Evolutionary conservation across 495 filamentous ascomycete species (phyloP), one percentile per base, ranked within the genome.

Genomic region (Chaetomidium leptoderma): DNA sequence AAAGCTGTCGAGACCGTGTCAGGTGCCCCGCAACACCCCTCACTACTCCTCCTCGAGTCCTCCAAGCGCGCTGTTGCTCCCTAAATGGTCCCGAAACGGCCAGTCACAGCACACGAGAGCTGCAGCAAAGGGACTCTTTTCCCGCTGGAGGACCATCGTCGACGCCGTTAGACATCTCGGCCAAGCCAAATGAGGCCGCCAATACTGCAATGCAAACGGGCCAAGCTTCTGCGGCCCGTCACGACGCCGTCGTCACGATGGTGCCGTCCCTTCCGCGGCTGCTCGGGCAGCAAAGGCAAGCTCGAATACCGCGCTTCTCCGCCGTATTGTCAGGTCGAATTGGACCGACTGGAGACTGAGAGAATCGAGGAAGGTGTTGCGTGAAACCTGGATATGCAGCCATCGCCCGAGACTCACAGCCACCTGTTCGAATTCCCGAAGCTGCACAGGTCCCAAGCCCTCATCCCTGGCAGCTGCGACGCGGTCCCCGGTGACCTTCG

Each of bases 11-110:
- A 58, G 61, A 57, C 55, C 53, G 61, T 60, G 67, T 68, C 67
- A 70, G 54, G 58, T 66, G 66, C 58, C 65, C 67, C 67, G 66
- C 66, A 54, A 36, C 35, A 54, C 63, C 64, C 64, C 65, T 68
- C 61, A 47, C 51, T 61, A 47, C 58, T 58, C 65, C 65, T 65
- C 65, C 61, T 44, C 51, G 59, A 47, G 55, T 58, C 65, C 65
- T 65, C 65, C 43, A 53, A 48, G 58, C 56, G 59, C 33, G 33
- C 42, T 29, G 55, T 45, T 67, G 51, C 58, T 58, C 53, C 57
- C 62, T 44, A 62, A 58, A 56, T n/a, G n/a, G n/a, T 55, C 63
- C 60, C 48, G 57, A 66, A 63, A 42, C 24, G 51, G 48, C 58
- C 57, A 63, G 44, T 59, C 60, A 63, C 61, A 66, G 60, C 24